Evolutionary conservation across 305 asterid genomes (phyloP).

Genomic region (Fraxinus ornus): DNA sequence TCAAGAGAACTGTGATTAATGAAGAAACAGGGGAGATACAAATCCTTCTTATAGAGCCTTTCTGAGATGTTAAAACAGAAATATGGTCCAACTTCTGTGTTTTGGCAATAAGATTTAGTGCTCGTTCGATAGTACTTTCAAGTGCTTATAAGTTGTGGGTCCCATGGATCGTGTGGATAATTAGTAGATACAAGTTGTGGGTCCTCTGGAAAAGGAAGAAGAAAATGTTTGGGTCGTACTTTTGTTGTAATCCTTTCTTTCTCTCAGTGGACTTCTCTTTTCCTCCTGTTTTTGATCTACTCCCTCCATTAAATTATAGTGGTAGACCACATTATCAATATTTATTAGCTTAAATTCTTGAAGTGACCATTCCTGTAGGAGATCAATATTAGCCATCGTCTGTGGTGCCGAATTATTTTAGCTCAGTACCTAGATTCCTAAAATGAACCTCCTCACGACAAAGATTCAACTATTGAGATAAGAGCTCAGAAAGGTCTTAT

Average conservation of each 20-base stretch:
- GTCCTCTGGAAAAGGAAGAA: background rate
- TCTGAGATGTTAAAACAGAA: background rate
- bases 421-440: background rate
- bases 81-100: background rate
- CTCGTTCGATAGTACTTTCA: background rate
- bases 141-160: background rate
- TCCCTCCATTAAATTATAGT: background rate
- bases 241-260: background rate
- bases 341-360: background rate
- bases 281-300: background rate
- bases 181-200: background rate
- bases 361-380: background rate
- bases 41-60: background rate
- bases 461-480: background rate
- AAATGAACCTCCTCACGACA: background rate
- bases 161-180: background rate
- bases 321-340: background rate
- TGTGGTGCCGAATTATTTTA: background rate
- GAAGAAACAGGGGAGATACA: background rate
- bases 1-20: background rate
- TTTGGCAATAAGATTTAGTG: background rate
- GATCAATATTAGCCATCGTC: background rate
- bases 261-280: background rate
- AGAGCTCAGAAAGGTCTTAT: background rate
- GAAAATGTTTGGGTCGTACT: background rate